Conservation (phyloP, 148 eudicot genomes). For the Silene conica region DNA sequence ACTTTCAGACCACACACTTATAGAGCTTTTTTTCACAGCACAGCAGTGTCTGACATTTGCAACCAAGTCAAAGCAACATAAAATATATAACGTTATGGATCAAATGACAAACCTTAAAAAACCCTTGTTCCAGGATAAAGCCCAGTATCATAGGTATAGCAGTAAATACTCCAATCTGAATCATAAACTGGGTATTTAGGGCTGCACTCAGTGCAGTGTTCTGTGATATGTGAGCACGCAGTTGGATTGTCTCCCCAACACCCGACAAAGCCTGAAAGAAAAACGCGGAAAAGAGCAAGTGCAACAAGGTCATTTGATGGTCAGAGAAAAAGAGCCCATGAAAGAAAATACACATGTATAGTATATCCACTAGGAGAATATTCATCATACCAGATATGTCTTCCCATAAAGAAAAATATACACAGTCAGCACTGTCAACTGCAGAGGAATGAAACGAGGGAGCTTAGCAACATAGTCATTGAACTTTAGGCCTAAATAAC, state of each 20-base stretch:
- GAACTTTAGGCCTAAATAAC: background rate
- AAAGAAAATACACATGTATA: background rate
- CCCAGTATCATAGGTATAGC: conserved; percentile 98
- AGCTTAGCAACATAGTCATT: conserved; percentile 8
- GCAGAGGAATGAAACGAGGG: conserved; percentile 35
- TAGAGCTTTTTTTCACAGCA: background rate
- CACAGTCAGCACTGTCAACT: conserved; percentile 95
- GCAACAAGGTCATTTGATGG: conserved; percentile 5
- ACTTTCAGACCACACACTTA: background rate
- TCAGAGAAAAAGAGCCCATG: conserved; percentile 1
- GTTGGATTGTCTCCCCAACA: conserved; percentile 67
- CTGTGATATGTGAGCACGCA: conserved; percentile 47
- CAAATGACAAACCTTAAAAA: conserved; percentile 60
- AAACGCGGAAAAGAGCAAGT: background rate
- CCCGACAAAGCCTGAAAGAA: conserved; percentile 84
- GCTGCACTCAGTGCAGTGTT: conserved; percentile 83
- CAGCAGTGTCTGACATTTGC: background rate
- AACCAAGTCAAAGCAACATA: background rate
- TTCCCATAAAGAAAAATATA: conserved; percentile 91
- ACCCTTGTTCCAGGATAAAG: conserved; percentile 87
- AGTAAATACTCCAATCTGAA: conserved; percentile 92
- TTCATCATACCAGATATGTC: conserved; percentile 64
- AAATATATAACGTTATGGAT: background rate
- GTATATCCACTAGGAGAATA: background rate
- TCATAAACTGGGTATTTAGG: conserved; percentile 90